These are phyloP conservation scores for Colletotrichum theobromicola DNA, from an alignment of 2,329 filamentous ascomycete genomes.

Conservation along the genomic window DNA sequence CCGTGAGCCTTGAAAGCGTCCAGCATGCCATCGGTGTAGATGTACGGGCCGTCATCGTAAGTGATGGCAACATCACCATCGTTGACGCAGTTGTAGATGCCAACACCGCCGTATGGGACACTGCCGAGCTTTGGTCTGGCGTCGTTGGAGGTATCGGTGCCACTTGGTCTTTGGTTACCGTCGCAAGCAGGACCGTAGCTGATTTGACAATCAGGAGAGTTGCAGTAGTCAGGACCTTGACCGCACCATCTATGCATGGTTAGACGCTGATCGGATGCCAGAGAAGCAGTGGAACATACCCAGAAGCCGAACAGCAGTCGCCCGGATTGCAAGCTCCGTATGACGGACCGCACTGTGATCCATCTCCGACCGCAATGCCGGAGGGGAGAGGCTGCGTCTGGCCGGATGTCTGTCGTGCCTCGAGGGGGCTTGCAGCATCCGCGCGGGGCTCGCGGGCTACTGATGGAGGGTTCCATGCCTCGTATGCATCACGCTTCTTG, in stretches of 20 bases:
- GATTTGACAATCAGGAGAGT: slow-evolving; percentile 32
- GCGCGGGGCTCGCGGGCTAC: slow-evolving; percentile 20
- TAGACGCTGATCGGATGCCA: background rate
- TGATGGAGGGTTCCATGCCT: slow-evolving; percentile 29
- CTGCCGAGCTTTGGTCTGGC: slow-evolving; percentile 29
- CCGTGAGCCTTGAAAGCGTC: slow-evolving; percentile 36
- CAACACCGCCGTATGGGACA: slow-evolving; percentile 33
- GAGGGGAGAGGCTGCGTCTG: background rate
- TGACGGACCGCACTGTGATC: slow-evolving; percentile 30
- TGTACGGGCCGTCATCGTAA: slow-evolving; percentile 41
- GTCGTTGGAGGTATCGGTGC: slow-evolving; percentile 25
- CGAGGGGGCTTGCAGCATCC: background rate
- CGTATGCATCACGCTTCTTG: slow-evolving; percentile 21
- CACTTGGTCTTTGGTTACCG: slow-evolving; percentile 31
- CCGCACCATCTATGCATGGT: slow-evolving; percentile 30
- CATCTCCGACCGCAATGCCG: background rate
- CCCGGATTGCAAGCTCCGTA: slow-evolving; percentile 33
- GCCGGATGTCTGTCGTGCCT: slow-evolving; percentile 21
- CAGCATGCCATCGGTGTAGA: slow-evolving; percentile 37
- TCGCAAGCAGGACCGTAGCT: slow-evolving; percentile 33
- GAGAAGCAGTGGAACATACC: slow-evolving; percentile 22
- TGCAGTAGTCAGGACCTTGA: slow-evolving; percentile 26
- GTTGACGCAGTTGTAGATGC: slow-evolving; percentile 34
- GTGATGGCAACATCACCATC: slow-evolving; percentile 38
- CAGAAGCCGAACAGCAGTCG: slow-evolving; percentile 38